These are phyloP conservation scores for Lyophyllum shimeji DNA, from an alignment of 768 basidiomycete genomes.

Conservation along the genomic window DNA sequence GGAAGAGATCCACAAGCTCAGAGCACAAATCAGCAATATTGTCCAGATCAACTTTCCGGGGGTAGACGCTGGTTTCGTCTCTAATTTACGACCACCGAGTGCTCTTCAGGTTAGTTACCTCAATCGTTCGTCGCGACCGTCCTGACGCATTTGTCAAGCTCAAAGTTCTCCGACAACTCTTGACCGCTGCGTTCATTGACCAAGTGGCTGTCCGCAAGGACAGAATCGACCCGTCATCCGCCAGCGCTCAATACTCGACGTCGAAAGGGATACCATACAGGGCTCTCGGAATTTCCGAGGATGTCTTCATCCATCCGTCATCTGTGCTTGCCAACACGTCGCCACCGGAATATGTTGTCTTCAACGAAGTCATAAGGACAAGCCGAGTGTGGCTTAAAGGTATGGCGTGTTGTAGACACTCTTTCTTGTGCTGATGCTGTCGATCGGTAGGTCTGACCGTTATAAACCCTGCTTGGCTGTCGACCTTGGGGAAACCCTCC, in stretches of 20 bases:
- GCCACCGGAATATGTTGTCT: constrained; percentile 88
- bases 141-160: constrained; percentile 48
- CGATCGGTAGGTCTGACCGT: constrained; percentile 69
- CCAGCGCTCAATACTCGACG: constrained; percentile 70
- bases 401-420: constrained; percentile 22
- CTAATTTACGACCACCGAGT: constrained; percentile 73
- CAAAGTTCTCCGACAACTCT: constrained; percentile 84
- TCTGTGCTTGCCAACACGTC: constrained; percentile 67
- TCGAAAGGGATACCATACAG: constrained; percentile 82
- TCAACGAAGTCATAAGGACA: constrained; percentile 78
- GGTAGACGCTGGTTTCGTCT: constrained; percentile 55
- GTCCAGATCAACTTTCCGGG: constrained; percentile 77
- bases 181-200: constrained; percentile 91
- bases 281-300: constrained; percentile 76
- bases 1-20: constrained; percentile 97
- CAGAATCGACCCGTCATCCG: constrained; percentile 55
- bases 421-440: neutral
- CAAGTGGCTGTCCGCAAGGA: constrained; percentile 93
- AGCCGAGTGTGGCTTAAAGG: constrained; percentile 80
- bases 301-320: constrained; percentile 91
- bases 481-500: constrained; percentile 71
- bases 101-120: constrained; percentile 62
- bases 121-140: neutral
- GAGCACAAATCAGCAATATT: constrained; percentile 85
- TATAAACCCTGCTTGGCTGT: constrained; percentile 87